Conservation (phyloP, 768 basidiomycete species). For the Russula sp. region DNA sequence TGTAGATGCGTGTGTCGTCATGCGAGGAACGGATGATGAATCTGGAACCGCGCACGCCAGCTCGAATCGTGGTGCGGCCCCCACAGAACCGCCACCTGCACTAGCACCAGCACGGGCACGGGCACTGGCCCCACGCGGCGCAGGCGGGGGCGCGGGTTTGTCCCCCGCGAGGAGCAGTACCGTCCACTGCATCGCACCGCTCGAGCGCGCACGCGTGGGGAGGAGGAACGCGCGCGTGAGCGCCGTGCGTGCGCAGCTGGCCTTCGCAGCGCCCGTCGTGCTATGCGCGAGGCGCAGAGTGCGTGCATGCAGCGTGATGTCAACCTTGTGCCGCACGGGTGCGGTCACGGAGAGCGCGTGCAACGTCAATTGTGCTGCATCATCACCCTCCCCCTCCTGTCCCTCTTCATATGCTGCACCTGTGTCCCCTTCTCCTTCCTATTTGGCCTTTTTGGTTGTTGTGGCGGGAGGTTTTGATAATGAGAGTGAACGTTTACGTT, state of each 20-base stretch:
- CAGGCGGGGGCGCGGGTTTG: constrained; percentile 29
- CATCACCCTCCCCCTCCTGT: constrained; percentile 25
- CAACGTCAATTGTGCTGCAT: constrained; percentile 47
- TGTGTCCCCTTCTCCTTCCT: not conserved
- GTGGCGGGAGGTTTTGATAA: not conserved
- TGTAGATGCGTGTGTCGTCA: no score
- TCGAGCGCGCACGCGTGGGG: no score
- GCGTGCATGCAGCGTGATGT: constrained; percentile 48
- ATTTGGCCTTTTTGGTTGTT: constrained; percentile 11
- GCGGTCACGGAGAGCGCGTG: constrained; percentile 65
- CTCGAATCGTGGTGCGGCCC: no score
- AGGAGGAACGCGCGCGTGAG: no score
- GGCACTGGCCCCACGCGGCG: no score
- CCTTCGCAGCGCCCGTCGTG: no score
- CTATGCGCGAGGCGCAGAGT: constrained; percentile 49
- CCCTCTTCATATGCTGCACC: no score
- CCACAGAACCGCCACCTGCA: no score
- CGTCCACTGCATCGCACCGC: constrained; percentile 65
- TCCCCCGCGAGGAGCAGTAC: constrained; percentile 56
- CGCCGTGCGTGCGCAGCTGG: no score
- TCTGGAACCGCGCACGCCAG: no score
- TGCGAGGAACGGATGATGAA: no score
- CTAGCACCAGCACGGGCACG: no score
- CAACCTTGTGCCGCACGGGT: constrained; percentile 69
- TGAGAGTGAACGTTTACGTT: constrained; percentile 12